Percentiles rank a stretch among this genome's conserved stretches.
Evolutionary conservation across 257 asterid genomes (phyloP).

Genomic region (Lycium ferocissimum): DNA sequence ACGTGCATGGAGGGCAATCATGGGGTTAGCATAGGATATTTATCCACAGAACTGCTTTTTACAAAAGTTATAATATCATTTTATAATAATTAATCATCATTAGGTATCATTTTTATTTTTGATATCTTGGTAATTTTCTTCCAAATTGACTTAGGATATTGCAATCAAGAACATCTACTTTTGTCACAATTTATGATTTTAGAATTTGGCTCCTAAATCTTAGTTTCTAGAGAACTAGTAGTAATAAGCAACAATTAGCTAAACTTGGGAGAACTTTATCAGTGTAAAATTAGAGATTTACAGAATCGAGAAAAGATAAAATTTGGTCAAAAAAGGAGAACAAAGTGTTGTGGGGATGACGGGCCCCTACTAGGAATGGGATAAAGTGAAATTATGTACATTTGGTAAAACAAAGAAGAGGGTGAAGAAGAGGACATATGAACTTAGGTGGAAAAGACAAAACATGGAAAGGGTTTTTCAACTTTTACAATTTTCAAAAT

Average conservation of each 20-base stretch:
- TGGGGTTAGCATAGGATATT: not conserved
- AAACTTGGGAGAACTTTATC: not conserved
- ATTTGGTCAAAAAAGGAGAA: constrained; percentile 37
- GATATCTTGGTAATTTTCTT: not conserved
- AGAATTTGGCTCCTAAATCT: not conserved
- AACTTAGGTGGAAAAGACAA: constrained; percentile 15
- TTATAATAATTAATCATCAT: constrained; percentile 21
- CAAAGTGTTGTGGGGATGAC: not conserved
- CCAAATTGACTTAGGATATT: not conserved
- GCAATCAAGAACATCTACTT: not conserved
- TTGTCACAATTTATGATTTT: not conserved
- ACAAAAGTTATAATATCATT: constrained; percentile 26
- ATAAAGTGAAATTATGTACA: constrained; percentile 22
- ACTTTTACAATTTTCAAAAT: not conserved
- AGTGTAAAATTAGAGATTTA: not conserved
- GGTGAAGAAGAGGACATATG: not conserved
- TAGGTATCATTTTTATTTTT: not conserved
- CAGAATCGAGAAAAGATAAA: not conserved
- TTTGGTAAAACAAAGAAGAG: not conserved
- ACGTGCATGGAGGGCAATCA: constrained; percentile 34
- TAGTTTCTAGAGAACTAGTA: not conserved
- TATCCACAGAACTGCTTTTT: constrained; percentile 19
- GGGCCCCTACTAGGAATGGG: constrained; percentile 25
- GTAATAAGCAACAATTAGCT: not conserved
- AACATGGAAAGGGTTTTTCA: not conserved